Percentiles rank a stretch among this genome's conserved stretches.
Conservation (phyloP, 352 stramenopile genomes). For the Aphanomyces astaci region DNA sequence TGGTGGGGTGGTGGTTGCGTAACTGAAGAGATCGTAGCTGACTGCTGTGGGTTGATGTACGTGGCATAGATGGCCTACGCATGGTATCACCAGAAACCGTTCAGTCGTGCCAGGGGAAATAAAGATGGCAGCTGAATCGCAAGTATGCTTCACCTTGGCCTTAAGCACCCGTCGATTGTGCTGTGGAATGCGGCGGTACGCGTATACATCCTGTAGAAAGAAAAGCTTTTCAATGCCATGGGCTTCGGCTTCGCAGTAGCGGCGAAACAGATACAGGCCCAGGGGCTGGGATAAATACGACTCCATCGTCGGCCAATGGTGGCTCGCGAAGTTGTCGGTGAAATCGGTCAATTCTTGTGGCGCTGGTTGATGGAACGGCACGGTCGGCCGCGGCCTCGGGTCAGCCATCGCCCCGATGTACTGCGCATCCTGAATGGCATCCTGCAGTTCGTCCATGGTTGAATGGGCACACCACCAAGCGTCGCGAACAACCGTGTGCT, state of each 20-base stretch:
- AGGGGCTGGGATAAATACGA: conserved; percentile 68
- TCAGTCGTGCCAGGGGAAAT: no score
- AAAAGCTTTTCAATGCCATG: conserved; percentile 51
- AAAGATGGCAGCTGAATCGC: no score
- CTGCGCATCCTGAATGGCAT: conserved; percentile 84
- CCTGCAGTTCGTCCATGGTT: conserved; percentile 81
- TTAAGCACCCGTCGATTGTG: conserved; percentile 41
- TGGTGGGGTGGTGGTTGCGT: conserved; percentile 18
- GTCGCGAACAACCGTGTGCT: neutral
- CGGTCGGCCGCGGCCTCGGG: conserved; percentile 50
- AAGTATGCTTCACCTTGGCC: conserved; percentile 44
- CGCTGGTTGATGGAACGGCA: conserved; percentile 65
- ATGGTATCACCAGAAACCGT: conserved; percentile 36
- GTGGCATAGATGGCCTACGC: neutral
- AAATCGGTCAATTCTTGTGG: conserved; percentile 57
- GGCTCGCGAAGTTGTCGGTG: conserved; percentile 46
- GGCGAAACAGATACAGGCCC: conserved; percentile 72
- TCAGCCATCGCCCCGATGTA: conserved; percentile 84
- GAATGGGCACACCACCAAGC: neutral
- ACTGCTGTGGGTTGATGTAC: neutral
- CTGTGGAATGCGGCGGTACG: conserved; percentile 43
- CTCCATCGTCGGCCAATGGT: conserved; percentile 58
- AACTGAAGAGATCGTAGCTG: neutral
- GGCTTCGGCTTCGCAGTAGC: conserved; percentile 56
- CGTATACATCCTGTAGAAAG: conserved; percentile 69